Evolutionary conservation across 1,139 yeast genomes (phyloP), one percentile per base, ranked within the genome.

Genomic region (Geotrichum carabidarum): DNA sequence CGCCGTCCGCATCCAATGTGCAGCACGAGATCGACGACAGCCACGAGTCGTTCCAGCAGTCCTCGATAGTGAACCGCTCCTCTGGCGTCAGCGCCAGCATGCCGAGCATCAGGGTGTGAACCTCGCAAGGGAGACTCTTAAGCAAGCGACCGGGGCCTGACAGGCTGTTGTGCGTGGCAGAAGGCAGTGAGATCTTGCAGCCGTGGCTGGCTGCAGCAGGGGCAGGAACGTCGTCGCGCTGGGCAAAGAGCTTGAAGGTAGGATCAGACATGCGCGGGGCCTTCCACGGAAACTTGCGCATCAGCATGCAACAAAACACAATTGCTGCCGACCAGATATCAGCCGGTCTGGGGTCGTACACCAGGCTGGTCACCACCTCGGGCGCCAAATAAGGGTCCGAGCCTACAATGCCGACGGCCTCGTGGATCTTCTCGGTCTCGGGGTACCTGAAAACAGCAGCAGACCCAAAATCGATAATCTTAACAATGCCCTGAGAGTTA

Each of bases 341-440:
- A 9, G 91, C 95, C 1, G 90, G 87, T 65, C 86, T 89, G 2
- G 99, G 97, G 67, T 91, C 95, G 67, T 91, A 93, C 35, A 84
- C 80, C 55, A 82, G 79, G 54, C 80, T 79, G 3, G 74, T 69
- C 62, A 94, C 78, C 15, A 91, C 97, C 70, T 93, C 99, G 0
- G 99, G 99, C 0, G 99, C 98, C 65, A 93, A 78, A 67, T 93
- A 93, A 3, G 99, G 99, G 71, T 94, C 99, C 8, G 96, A 88
- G 6, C 99, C 99, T 53, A 93, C 97, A 60, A 93, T 85, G 6
- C 99, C 99, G 62, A 86, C 91, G 51, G 96, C 83, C 66, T 85
- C 91, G 63, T 81, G 79, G 48, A 89, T 89, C 50, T 88, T 78
- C 50, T 79, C 80, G 51, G 81, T 82, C 64, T 90, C 94, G 69